A percentile compares a stretch with the other conserved stretches of the same genome.
phyloP scores from a whole-genome alignment of 306 rosid species.

The Cyamopsis tetragonoloba region DNA sequence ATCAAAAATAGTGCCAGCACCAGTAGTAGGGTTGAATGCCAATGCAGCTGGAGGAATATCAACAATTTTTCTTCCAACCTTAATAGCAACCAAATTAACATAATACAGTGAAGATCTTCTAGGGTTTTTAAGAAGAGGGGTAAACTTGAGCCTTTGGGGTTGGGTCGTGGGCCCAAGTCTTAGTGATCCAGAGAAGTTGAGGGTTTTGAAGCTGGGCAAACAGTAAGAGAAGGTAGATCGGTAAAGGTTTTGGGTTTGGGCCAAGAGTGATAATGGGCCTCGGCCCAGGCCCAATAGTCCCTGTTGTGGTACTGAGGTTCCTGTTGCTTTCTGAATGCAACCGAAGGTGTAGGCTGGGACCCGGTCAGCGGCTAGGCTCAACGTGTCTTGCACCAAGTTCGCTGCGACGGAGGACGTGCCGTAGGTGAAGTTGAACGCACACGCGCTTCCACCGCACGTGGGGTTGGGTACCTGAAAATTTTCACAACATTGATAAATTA shows the following conservation, averaged over 20 bases:
- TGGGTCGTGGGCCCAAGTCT: slow-evolving; percentile 85
- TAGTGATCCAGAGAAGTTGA: slow-evolving; percentile 69
- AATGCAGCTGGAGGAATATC: slow-evolving; percentile 72
- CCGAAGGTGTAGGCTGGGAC: slow-evolving; percentile 73
- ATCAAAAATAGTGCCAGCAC: slow-evolving; percentile 83
- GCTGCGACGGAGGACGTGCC: slow-evolving; percentile 75
- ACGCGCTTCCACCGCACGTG: slow-evolving; percentile 62
- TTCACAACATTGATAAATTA: slow-evolving; percentile 18
- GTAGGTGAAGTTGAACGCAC: slow-evolving; percentile 76
- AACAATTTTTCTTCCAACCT: slow-evolving; percentile 71
- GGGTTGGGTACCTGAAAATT: slow-evolving; percentile 79
- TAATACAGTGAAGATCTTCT: slow-evolving; percentile 83
- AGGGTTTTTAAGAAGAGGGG: slow-evolving; percentile 79
- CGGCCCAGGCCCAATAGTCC: slow-evolving; percentile 92
- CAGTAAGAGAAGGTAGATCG: slow-evolving; percentile 90
- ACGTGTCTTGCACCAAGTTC: slow-evolving; percentile 59
- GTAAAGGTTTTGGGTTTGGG: slow-evolving; percentile 73
- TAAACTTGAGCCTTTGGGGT: slow-evolving; percentile 74
- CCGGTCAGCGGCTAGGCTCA: slow-evolving; percentile 64
- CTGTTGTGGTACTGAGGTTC: slow-evolving; percentile 66
- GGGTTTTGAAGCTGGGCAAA: slow-evolving; percentile 77
- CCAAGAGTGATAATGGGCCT: slow-evolving; percentile 74
- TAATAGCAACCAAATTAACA: slow-evolving; percentile 60
- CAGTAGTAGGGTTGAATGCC: slow-evolving; percentile 76
- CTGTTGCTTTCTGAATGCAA: slow-evolving; percentile 63